Conservation (phyloP, 805 yeast genomes). For the Kazachstania africana region DNA sequence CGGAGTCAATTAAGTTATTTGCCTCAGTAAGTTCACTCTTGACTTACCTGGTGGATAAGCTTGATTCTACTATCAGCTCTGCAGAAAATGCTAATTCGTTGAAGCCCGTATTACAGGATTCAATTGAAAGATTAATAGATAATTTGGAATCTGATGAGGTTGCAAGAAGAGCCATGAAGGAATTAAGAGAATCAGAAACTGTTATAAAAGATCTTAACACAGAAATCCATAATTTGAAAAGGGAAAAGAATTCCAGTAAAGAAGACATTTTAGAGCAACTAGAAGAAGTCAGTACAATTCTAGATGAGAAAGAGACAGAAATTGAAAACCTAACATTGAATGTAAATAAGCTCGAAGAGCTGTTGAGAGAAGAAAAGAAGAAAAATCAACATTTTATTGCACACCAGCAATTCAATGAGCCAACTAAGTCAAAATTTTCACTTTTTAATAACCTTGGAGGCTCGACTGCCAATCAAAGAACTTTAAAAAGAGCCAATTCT, state of each 20-base stretch:
- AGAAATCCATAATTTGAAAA: conserved; percentile 50
- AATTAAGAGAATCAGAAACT: conserved; percentile 34
- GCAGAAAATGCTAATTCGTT: conserved; percentile 27
- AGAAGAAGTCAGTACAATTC: conserved; percentile 47
- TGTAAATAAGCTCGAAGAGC: conserved; percentile 52
- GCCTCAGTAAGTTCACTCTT: conserved; percentile 40
- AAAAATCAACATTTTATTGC: conserved; percentile 11
- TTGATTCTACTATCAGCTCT: conserved; percentile 28
- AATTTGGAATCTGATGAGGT: conserved; percentile 76
- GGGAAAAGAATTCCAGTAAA: conserved; percentile 48
- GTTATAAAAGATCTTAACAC: conserved; percentile 44
- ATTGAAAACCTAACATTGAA: conserved; percentile 40
- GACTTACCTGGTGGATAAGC: conserved; percentile 53
- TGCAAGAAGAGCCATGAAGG: conserved; percentile 66
- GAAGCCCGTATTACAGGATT: conserved; percentile 61
- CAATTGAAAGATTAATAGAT: conserved; percentile 61
- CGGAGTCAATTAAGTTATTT: conserved; percentile 32
- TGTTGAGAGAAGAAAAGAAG: conserved; percentile 21
- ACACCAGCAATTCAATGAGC: conserved; percentile 8
- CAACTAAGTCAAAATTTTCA: conserved; percentile 5
- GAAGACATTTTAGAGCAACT: conserved; percentile 43
- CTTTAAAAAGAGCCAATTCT: background rate
- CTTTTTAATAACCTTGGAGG: conserved; percentile 11
- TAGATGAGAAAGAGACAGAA: conserved; percentile 45
- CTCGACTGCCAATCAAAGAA: background rate